These are phyloP conservation scores for Acacia melanoxylon DNA, from an alignment of 306 rosid genomes.

Conservation along the genomic window DNA sequence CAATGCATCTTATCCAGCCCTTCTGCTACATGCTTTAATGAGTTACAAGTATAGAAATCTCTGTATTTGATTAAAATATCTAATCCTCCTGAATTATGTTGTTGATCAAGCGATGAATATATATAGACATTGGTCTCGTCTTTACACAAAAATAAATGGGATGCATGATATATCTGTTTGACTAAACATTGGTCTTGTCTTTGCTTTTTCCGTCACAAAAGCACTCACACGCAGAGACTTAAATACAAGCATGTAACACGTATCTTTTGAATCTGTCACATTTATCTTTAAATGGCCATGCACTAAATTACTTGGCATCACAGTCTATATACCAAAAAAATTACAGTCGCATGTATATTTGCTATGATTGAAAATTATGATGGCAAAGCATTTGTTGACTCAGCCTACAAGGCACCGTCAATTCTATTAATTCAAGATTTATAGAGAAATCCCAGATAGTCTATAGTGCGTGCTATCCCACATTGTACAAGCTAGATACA, in stretches of 20 bases:
- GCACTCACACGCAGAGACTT: not conserved
- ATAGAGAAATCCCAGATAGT: too few relatives aligned
- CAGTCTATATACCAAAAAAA: too few relatives aligned
- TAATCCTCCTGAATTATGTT: not conserved
- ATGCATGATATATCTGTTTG: slow-evolving; percentile 2
- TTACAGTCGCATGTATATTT: too few relatives aligned
- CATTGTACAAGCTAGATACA: too few relatives aligned
- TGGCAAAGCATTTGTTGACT: too few relatives aligned
- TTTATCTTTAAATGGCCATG: slow-evolving; percentile 15
- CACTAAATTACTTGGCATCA: slow-evolving; percentile 17
- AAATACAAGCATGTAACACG: not conserved
- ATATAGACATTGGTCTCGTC: not conserved
- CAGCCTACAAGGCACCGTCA: too few relatives aligned
- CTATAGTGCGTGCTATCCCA: too few relatives aligned
- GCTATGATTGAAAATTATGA: too few relatives aligned
- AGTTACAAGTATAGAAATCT: too few relatives aligned
- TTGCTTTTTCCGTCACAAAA: not conserved
- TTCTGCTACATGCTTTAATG: too few relatives aligned
- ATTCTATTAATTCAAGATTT: too few relatives aligned
- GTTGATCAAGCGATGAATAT: not conserved
- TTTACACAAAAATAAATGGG: not conserved
- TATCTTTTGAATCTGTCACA: slow-evolving; percentile 4
- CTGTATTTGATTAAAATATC: not conserved
- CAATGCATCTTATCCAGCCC: too few relatives aligned
- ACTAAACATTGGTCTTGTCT: not conserved